Conservation (phyloP, 805 yeast species). For the Saturnispora gosingensis region DNA sequence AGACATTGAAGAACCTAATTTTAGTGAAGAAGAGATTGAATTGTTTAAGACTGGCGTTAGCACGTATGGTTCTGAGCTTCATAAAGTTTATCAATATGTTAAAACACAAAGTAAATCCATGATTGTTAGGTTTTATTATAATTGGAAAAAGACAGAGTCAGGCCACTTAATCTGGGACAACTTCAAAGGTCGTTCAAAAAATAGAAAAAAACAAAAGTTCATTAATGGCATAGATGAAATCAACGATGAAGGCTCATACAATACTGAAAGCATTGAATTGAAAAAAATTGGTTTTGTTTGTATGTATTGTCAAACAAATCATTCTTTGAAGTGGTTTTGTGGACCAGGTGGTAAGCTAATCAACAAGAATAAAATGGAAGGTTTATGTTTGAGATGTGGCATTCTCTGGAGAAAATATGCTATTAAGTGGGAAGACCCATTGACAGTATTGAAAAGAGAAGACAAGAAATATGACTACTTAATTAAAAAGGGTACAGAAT, state of each 20-base stretch:
- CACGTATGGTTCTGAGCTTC: constrained; percentile 68
- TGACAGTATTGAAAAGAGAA: constrained; percentile 46
- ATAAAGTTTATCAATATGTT: constrained; percentile 64
- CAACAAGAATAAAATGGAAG: constrained; percentile 35
- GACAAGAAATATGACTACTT: constrained; percentile 30
- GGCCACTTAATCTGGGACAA: constrained; percentile 81
- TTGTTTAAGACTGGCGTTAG: constrained; percentile 69
- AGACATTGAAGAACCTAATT: constrained; percentile 66
- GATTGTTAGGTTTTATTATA: constrained; percentile 78
- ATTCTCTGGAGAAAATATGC: constrained; percentile 87
- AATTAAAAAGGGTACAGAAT: constrained; percentile 46
- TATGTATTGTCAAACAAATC: constrained; percentile 56
- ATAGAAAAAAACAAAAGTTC: constrained; percentile 40
- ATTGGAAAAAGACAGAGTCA: constrained; percentile 80
- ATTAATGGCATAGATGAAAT: constrained; percentile 35
- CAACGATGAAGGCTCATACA: constrained; percentile 67
- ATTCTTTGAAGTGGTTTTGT: constrained; percentile 57
- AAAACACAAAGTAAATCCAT: constrained; percentile 63
- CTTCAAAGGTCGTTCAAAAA: constrained; percentile 59
- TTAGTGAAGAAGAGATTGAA: constrained; percentile 51
- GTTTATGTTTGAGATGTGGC: constrained; percentile 81
- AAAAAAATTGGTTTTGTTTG: constrained; percentile 44
- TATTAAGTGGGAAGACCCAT: constrained; percentile 74
- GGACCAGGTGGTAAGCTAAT: constrained; percentile 50
- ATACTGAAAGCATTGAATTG: constrained; percentile 38